These are phyloP conservation scores for Lasiodiplodia hormozganensis DNA, from an alignment of 2,329 filamentous ascomycete genomes.

Conservation along the genomic window DNA sequence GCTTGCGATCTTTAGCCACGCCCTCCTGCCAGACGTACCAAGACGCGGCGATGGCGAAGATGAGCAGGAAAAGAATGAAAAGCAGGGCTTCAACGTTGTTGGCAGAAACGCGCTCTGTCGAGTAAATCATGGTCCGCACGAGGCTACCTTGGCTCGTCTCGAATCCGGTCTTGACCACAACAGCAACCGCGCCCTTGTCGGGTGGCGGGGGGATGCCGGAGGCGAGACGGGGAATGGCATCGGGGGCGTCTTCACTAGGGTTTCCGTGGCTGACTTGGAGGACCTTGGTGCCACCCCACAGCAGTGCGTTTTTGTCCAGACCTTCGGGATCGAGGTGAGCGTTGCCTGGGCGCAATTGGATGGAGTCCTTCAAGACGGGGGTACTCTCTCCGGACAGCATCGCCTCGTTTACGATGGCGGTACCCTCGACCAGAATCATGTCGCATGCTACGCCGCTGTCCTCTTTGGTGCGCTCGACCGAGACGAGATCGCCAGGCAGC, in stretches of 20 bases:
- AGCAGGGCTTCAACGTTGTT: constrained; percentile 96
- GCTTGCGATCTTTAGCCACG: constrained; percentile 91
- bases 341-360: constrained; percentile 86
- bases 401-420: constrained; percentile 97
- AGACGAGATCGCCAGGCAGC: constrained; percentile 90
- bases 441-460: constrained; percentile 97
- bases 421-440: constrained; percentile 93
- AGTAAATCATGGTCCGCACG: constrained; percentile 99
- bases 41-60: constrained; percentile 95
- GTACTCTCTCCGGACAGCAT: constrained; percentile 99
- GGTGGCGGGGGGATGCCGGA: constrained; percentile 85
- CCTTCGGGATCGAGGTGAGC: constrained; percentile 84
- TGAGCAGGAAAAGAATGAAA: constrained; percentile 94
- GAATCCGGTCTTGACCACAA: constrained; percentile 97
- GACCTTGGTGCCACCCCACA: constrained; percentile 97
- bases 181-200: constrained; percentile 90
- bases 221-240: constrained; percentile 67
- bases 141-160: constrained; percentile 98
- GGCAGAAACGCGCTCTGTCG: constrained; percentile 97
- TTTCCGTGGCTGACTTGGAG: constrained; percentile 92
- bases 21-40: constrained; percentile 99
- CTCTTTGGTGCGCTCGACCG: constrained; percentile 91
- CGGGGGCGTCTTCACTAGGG: constrained; percentile 69
- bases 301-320: constrained; percentile 93
- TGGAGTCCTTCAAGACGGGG: constrained; percentile 92